A percentile compares a stretch with the other conserved stretches of the same genome.
Evolutionary conservation across 306 rosid genomes (phyloP).

Genomic region (Ammopiptanthus mongolicus): DNA sequence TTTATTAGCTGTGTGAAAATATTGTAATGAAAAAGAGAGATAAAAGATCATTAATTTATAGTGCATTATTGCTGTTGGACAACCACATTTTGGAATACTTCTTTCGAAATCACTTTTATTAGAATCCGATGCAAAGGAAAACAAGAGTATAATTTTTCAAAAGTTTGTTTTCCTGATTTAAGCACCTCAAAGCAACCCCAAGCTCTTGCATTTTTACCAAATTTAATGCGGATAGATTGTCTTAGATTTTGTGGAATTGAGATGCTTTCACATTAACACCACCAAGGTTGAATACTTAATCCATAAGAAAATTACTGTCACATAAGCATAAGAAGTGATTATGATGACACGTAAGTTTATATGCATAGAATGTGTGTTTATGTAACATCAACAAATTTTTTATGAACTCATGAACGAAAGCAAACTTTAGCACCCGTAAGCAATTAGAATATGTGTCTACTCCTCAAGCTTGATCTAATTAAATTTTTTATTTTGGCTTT

Average conservation of each 20-base stretch:
- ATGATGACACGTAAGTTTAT: neutral
- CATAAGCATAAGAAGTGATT: neutral
- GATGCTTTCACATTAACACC: neutral
- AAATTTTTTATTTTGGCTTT: neutral
- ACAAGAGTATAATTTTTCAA: neutral
- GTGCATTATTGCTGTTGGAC: neutral
- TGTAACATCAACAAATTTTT: neutral
- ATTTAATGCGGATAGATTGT: neutral
- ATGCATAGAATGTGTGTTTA: neutral
- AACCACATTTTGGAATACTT: neutral
- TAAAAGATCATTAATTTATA: neutral
- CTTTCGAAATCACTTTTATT: neutral
- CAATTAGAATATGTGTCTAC: neutral
- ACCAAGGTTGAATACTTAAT: neutral
- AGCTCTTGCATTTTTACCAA: neutral
- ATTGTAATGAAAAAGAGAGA: neutral
- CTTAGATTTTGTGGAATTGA: neutral
- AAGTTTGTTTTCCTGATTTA: neutral
- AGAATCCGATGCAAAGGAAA: constrained; percentile 1
- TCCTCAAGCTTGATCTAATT: neutral
- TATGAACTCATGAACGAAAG: neutral
- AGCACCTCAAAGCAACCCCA: neutral
- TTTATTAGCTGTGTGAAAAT: too few relatives aligned
- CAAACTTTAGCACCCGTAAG: neutral
- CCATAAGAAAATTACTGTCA: neutral